Evolutionary conservation across 2,329 filamentous ascomycete species (phyloP).

Genomic region (Escovopsis sp.): DNA sequence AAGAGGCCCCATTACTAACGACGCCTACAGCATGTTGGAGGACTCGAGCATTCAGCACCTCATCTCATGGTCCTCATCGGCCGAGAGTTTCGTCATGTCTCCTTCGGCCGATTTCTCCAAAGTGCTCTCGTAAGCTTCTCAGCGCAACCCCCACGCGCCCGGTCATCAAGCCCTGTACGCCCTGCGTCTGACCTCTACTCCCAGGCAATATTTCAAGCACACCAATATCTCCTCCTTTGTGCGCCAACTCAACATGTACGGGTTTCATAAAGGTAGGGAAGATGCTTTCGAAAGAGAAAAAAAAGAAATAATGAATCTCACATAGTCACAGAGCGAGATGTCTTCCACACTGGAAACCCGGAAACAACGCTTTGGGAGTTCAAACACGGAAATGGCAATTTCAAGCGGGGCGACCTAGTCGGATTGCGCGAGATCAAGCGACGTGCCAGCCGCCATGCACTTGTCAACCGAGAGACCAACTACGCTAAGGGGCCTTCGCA

Average conservation of each 20-base stretch:
- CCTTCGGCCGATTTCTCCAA: slow-evolving; percentile 96
- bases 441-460: slow-evolving; percentile 77
- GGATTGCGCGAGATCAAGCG: slow-evolving; percentile 91
- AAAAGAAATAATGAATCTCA: neutral
- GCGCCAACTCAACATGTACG: slow-evolving; percentile 97
- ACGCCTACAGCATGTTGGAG: slow-evolving; percentile 71
- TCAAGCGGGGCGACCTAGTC: slow-evolving; percentile 85
- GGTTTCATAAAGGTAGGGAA: slow-evolving; percentile 83
- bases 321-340: slow-evolving; percentile 67
- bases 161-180: slow-evolving; percentile 3
- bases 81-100: slow-evolving; percentile 98
- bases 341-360: slow-evolving; percentile 88
- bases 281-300: neutral
- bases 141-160: neutral
- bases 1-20: slow-evolving; percentile 29
- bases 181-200: neutral
- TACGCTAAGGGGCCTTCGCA: slow-evolving; percentile 66
- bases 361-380: slow-evolving; percentile 97
- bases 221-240: slow-evolving; percentile 99
- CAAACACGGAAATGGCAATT: slow-evolving; percentile 93
- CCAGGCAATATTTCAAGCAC: slow-evolving; percentile 95
- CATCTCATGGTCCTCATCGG: slow-evolving; percentile 87
- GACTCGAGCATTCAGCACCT: slow-evolving; percentile 85
- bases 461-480: slow-evolving; percentile 86
- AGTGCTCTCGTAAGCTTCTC: slow-evolving; percentile 72